These are phyloP conservation scores for Gastrolobium villosum DNA, from an alignment of 306 rosid genomes.

Conservation along the genomic window DNA sequence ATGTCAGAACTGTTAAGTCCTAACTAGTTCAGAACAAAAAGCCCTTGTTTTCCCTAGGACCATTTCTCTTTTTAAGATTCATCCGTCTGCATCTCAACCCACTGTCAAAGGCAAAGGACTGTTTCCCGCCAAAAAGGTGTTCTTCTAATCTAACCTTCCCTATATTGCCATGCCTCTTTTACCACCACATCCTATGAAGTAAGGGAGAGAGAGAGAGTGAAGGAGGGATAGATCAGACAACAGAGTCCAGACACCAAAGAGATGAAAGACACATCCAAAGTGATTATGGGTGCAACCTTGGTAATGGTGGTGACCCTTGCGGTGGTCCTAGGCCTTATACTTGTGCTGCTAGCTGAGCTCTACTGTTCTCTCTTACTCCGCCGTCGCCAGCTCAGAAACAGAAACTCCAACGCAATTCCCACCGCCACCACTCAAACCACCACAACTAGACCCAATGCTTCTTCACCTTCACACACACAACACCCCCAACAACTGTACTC, in stretches of 20 bases:
- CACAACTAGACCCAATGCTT: slow-evolving; percentile 19
- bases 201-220: slow-evolving; percentile 14
- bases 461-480: slow-evolving; percentile 44
- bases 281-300: slow-evolving; percentile 88
- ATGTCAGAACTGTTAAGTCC: slow-evolving; percentile 47
- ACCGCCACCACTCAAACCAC: slow-evolving; percentile 27
- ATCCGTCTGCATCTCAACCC: slow-evolving; percentile 23
- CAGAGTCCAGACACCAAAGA: slow-evolving; percentile 41
- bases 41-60: slow-evolving; percentile 63
- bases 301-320: slow-evolving; percentile 88
- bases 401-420: slow-evolving; percentile 35
- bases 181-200: slow-evolving; percentile 40
- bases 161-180: slow-evolving; percentile 43
- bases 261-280: slow-evolving; percentile 85
- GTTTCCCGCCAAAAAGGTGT: slow-evolving; percentile 74
- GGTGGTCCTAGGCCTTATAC: slow-evolving; percentile 73
- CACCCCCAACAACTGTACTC: slow-evolving; percentile 46
- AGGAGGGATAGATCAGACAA: not conserved
- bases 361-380: slow-evolving; percentile 88
- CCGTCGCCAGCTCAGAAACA: slow-evolving; percentile 68
- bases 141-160: slow-evolving; percentile 6
- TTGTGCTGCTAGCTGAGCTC: slow-evolving; percentile 87
- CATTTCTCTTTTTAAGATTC: slow-evolving; percentile 51
- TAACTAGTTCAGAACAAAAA: slow-evolving; percentile 35
- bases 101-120: slow-evolving; percentile 41